Evolutionary conservation across 1,139 yeast genomes (phyloP).

Genomic region (Geotrichum reessii): DNA sequence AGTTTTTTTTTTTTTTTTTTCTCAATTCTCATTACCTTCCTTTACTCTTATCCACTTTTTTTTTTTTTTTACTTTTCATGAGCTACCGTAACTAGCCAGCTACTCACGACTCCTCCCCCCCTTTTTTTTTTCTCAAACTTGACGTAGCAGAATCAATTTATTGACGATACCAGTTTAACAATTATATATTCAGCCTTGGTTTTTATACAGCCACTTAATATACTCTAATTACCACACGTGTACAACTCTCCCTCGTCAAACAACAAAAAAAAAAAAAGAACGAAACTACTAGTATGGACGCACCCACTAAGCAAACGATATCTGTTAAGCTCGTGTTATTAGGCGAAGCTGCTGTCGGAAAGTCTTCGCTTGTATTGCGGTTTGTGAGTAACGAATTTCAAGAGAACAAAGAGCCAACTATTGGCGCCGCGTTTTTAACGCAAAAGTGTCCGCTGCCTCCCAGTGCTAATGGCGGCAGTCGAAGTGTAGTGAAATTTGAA

Average conservation of each 20-base stretch:
- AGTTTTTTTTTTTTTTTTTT: too few species aligned
- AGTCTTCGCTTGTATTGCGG: slow-evolving; percentile 84
- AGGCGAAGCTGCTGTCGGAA: slow-evolving; percentile 98
- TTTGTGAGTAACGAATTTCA: slow-evolving; percentile 95
- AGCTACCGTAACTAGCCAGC: too few species aligned
- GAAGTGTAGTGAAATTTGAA: slow-evolving; percentile 72
- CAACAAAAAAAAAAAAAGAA: too few species aligned
- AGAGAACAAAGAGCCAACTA: slow-evolving; percentile 94
- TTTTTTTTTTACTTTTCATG: too few species aligned
- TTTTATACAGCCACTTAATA: not conserved
- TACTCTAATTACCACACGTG: not conserved
- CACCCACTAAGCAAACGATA: slow-evolving; percentile 45
- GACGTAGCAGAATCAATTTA: not conserved
- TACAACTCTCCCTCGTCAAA: too few species aligned
- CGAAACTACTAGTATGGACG: not conserved
- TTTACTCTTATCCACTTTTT: too few species aligned
- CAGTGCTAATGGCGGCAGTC: slow-evolving; percentile 45
- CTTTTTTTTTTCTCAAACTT: too few species aligned
- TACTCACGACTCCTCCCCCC: too few species aligned
- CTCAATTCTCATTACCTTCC: too few species aligned
- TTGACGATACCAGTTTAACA: not conserved
- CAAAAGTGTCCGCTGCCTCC: slow-evolving; percentile 83
- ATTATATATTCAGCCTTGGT: not conserved
- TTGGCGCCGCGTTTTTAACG: slow-evolving; percentile 95
- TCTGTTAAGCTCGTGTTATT: slow-evolving; percentile 82